Conservation (phyloP, 2,329 filamentous ascomycete species). For the Trichoderma atrobrunneum region DNA sequence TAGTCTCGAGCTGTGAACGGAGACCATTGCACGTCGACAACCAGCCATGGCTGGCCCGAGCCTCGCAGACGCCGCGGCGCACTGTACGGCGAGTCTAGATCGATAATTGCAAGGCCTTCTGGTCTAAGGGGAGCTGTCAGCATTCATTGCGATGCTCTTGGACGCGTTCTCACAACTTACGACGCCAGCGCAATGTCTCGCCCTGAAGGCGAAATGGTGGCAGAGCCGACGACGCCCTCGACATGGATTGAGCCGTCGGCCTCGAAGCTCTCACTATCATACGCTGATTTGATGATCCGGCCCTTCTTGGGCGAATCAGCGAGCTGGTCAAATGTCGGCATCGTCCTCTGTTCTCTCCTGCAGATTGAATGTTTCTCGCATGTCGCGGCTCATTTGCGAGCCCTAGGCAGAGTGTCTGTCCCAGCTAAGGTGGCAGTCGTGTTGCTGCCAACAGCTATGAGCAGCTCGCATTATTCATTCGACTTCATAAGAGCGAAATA, state of each 20-base stretch:
- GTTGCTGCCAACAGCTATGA: conserved; percentile 4
- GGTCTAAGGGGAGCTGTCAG: conserved; percentile 47
- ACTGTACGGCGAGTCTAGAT: conserved; percentile 85
- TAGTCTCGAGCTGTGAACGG: conserved; percentile 86
- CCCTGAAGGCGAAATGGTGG: conserved; percentile 88
- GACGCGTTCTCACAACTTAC: conserved; percentile 38
- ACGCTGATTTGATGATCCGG: conserved; percentile 64
- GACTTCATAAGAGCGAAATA: conserved; percentile 2
- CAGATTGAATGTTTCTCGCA: conserved; percentile 25
- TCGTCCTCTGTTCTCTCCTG: conserved; percentile 30
- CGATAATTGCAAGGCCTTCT: conserved; percentile 85
- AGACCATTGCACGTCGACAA: conserved; percentile 95
- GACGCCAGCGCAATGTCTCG: conserved; percentile 88
- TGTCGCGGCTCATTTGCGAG: conserved; percentile 19
- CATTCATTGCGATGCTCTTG: not conserved
- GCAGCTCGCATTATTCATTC: conserved; percentile 9
- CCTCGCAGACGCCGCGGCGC: conserved; percentile 77
- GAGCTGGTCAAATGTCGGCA: conserved; percentile 50
- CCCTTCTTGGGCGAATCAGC: conserved; percentile 51
- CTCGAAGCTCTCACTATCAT: conserved; percentile 84
- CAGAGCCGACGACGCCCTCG: conserved; percentile 77
- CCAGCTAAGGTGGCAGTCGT: conserved; percentile 6
- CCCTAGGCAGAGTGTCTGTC: not conserved
- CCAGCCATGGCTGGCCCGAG: conserved; percentile 88
- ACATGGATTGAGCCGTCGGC: conserved; percentile 81